Base-by-base conservation (phyloP, 2,329 filamentous ascomycete species). In the Diaporthe australafricana region DNA sequence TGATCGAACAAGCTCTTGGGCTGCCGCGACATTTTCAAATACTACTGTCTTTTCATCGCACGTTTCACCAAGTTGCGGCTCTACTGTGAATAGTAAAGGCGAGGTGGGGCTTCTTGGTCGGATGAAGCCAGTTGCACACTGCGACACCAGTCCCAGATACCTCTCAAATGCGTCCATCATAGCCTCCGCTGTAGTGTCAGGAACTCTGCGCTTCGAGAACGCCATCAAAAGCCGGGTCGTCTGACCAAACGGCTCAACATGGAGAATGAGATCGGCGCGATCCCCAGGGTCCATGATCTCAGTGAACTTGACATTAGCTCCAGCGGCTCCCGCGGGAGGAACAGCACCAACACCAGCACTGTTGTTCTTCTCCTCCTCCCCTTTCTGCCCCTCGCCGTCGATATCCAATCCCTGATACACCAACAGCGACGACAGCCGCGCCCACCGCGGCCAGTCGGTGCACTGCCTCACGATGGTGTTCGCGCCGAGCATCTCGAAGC, bases 281-380 rank as follows among this genome's bases (percentile, higher is more conserved):
- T 52, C 48, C 25, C 48, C 48, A 52, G 48, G 48, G 22, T 52
- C 48, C 48, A 52, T 52, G 6, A 52, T 52, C 48, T 52, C 48
- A 8, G 25, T 52, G 25, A 52, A 30, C 25, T 52, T 52, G 14
- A 27, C 16, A 27, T 1, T n/a, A n/a, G n/a, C 48, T 8, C 14
- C 48, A 30, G 1, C 2, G 22, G 6, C 5, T 20, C 8, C 1
- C 6, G 14, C 14, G 14, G 5, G 5, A 27, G 4, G 2, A 52
- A 14, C 48, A 27, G 14, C 32, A 35, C n/a, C 47, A 50, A 12
- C 47, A 20, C 17, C 42, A 27, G 47, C 22, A 25, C 22, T 16
- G 42, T n/a, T n/a, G n/a, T n/a, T n/a, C n/a, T 20, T n/a, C 17
- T 22, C 25, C 14, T 30, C 12, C 48, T 17, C 11, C 22, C 5